A percentile compares a stretch with the other conserved stretches of the same genome.
phyloP scores from a whole-genome alignment of 192 early-diverging fungal genomes.

The Podila epigama region DNA sequence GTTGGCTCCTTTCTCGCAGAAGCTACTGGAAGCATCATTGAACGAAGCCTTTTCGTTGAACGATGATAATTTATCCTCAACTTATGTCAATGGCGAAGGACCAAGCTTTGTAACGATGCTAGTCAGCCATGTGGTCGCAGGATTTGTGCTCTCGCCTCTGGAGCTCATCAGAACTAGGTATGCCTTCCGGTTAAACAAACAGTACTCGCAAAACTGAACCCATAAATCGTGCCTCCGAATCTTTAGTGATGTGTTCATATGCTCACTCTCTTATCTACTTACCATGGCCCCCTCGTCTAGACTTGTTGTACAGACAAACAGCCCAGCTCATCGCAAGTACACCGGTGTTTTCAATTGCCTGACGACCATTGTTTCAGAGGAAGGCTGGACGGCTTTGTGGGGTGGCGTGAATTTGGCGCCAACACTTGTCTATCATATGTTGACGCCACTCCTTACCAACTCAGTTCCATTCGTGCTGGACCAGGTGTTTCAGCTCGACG shows the following conservation, averaged over 20 bases:
- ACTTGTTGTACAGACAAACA: conserved; percentile 83
- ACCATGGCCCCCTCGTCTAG: conserved; percentile 46
- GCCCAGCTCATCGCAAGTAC: conserved; percentile 83
- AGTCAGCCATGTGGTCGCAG: conserved; percentile 75
- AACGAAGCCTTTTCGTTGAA: conserved; percentile 94
- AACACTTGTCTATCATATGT: conserved; percentile 78
- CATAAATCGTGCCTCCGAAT: too few relatives aligned
- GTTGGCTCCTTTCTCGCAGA: conserved; percentile 78
- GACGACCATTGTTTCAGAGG: conserved; percentile 77
- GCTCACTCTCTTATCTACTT: not conserved
- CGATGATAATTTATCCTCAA: conserved; percentile 81
- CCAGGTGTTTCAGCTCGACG: conserved; percentile 64
- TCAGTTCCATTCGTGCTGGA: conserved; percentile 71
- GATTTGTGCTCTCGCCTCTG: conserved; percentile 85
- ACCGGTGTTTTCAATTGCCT: conserved; percentile 80
- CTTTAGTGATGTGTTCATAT: not conserved
- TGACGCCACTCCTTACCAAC: conserved; percentile 76
- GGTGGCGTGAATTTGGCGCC: conserved; percentile 76
- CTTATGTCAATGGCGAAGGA: conserved; percentile 63
- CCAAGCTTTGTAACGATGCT: conserved; percentile 77
- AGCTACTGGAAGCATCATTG: conserved; percentile 83
- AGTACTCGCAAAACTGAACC: too few relatives aligned
- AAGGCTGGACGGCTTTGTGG: conserved; percentile 76
- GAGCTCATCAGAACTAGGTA: conserved; percentile 91
- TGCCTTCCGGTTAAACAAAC: too few relatives aligned